Percentiles rank a stretch among this genome's conserved stretches.
Evolutionary conservation across 2,329 filamentous ascomycete species (phyloP).

Genomic region (Fusarium tricinctum): DNA sequence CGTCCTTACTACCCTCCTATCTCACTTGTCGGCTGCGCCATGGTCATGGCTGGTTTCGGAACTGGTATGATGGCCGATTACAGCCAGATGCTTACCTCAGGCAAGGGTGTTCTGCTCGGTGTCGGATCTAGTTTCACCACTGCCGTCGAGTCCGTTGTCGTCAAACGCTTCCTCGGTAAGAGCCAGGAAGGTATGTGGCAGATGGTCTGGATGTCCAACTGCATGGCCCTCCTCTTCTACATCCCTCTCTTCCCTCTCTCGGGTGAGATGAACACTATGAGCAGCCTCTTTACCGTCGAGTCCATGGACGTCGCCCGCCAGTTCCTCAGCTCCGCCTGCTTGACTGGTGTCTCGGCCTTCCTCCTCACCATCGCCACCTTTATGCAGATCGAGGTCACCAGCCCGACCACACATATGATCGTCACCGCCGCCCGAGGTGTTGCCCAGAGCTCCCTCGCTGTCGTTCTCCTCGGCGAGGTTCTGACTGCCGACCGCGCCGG

Average conservation of each 20-base stretch:
- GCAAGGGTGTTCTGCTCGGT: conserved; percentile 47
- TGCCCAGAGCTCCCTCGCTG: conserved; percentile 47
- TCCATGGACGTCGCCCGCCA: conserved; percentile 35
- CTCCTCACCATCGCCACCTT: conserved; percentile 49
- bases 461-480: conserved; percentile 46
- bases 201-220: conserved; percentile 51
- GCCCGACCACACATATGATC: conserved; percentile 50
- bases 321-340: conserved; percentile 44
- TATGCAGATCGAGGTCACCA: conserved; percentile 50
- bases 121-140: conserved; percentile 49
- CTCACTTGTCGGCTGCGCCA: conserved; percentile 47
- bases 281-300: conserved; percentile 37
- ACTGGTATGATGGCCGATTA: conserved; percentile 49
- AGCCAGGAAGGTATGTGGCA: conserved; percentile 49
- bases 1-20: conserved; percentile 49
- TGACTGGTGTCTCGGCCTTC: conserved; percentile 48
- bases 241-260: conserved; percentile 47
- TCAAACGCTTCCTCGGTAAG: conserved; percentile 48
- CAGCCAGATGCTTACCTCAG: conserved; percentile 48
- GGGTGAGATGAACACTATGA: conserved; percentile 43
- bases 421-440: conserved; percentile 48
- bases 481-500: conserved; percentile 47
- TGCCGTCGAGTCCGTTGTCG: conserved; percentile 48
- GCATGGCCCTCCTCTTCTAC: conserved; percentile 47
- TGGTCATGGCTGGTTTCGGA: conserved; percentile 49